phyloP scores from a whole-genome alignment of 2,329 filamentous ascomycete genomes.

The Dactylellina sp. region DNA sequence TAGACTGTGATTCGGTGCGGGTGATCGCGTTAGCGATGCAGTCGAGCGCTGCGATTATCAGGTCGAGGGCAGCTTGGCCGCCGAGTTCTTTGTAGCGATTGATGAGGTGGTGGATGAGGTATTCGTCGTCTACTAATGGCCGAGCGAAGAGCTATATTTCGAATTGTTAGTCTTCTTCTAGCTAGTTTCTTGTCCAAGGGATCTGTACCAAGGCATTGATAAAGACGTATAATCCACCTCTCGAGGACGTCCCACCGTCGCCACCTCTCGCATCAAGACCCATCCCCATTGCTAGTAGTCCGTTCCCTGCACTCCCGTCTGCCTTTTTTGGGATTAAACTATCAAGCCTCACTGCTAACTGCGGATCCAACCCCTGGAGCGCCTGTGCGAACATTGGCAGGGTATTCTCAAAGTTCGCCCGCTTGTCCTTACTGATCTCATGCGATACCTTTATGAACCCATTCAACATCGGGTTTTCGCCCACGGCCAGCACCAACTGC shows the following conservation, averaged over 20 bases:
- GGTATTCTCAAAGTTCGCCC: constrained; percentile 57
- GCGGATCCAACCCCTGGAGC: constrained; percentile 58
- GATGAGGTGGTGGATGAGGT: constrained; percentile 81
- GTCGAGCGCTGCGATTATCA: constrained; percentile 90
- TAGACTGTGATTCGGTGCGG: constrained; percentile 71
- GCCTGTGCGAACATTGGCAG: constrained; percentile 58
- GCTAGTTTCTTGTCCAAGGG: too few relatives aligned
- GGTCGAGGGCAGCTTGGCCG: constrained; percentile 80
- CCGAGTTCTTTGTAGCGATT: constrained; percentile 87
- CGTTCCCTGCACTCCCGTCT: constrained; percentile 41
- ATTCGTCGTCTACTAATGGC: constrained; percentile 83
- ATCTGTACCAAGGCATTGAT: constrained; percentile 54
- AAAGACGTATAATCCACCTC: constrained; percentile 55
- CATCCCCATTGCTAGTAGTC: constrained; percentile 58
- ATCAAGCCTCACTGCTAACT: constrained; percentile 58
- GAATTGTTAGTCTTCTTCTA: neutral
- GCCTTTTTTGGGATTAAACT: constrained; percentile 56
- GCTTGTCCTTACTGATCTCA: constrained; percentile 56
- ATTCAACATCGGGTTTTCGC: constrained; percentile 57
- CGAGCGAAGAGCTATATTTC: constrained; percentile 78
- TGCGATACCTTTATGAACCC: constrained; percentile 52
- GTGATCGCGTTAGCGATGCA: constrained; percentile 88
- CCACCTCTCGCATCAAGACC: constrained; percentile 56
- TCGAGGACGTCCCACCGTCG: constrained; percentile 57
- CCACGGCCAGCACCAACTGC: constrained; percentile 59